A percentile compares a stretch with the other conserved stretches of the same genome.
phyloP scores from a whole-genome alignment of 2,329 filamentous ascomycete species.

The Verticillium dahliae region DNA sequence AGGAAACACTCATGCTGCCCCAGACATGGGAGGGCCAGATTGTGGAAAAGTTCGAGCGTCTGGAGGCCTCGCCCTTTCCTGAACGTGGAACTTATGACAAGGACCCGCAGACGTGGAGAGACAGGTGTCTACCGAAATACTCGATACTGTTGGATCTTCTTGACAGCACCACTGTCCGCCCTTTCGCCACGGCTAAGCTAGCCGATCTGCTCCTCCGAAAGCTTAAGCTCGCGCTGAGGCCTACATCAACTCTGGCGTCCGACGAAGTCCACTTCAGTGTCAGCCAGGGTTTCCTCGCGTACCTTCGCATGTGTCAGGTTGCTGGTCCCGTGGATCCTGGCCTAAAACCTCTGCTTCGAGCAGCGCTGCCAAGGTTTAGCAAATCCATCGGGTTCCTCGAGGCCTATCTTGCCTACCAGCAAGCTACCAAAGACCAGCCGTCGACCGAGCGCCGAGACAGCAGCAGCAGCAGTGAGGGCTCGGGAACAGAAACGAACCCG shows the following conservation, averaged over 20 bases:
- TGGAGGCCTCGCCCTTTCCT: constrained; percentile 59
- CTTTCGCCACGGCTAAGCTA: constrained; percentile 60
- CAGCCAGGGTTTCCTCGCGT: constrained; percentile 68
- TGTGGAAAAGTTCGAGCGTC: constrained; percentile 58
- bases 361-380: constrained; percentile 60
- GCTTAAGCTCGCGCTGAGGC: constrained; percentile 57
- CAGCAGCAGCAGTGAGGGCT: constrained; percentile 35
- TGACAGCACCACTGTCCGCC: constrained; percentile 55
- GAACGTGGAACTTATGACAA: constrained; percentile 57
- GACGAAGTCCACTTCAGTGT: constrained; percentile 67
- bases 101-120: constrained; percentile 54
- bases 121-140: constrained; percentile 60
- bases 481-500: constrained; percentile 44
- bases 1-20: constrained; percentile 50
- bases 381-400: constrained; percentile 61
- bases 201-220: constrained; percentile 60
- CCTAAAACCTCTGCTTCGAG: constrained; percentile 60
- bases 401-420: constrained; percentile 52
- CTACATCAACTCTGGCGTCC: constrained; percentile 50
- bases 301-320: constrained; percentile 58
- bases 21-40: constrained; percentile 70
- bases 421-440: constrained; percentile 17
- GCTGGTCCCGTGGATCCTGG: constrained; percentile 50
- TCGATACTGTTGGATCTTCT: constrained; percentile 60
- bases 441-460: constrained; percentile 14